Conservation (phyloP, 345 rosid species). For the Melastoma malabathricum region DNA sequence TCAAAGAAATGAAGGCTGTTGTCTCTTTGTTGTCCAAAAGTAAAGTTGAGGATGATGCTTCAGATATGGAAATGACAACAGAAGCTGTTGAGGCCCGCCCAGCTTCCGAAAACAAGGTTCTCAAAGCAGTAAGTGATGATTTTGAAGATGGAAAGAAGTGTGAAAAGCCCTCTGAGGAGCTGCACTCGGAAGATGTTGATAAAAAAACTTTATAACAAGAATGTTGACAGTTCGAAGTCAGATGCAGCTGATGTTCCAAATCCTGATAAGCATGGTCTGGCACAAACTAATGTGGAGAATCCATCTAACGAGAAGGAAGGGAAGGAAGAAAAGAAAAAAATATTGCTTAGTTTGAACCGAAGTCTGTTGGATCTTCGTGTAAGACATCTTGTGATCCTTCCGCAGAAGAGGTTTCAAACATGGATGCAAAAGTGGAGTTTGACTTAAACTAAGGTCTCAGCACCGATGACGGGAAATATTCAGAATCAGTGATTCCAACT, state of each 20-base stretch:
- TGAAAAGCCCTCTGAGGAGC: conserved; percentile 12
- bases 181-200: conserved; percentile 14
- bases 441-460: conserved; percentile 74
- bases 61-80: conserved; percentile 13
- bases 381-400: neutral
- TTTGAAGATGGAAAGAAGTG: conserved; percentile 8
- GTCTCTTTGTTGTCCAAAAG: conserved; percentile 16
- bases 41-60: conserved; percentile 11
- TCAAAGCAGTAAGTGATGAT: conserved; percentile 13
- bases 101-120: conserved; percentile 8
- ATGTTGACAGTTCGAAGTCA: conserved; percentile 17
- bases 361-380: neutral
- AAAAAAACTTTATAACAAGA: conserved; percentile 12
- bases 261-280: conserved; percentile 1
- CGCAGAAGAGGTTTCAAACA: conserved; percentile 22
- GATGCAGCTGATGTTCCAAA: conserved; percentile 19
- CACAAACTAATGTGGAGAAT: conserved; percentile 12
- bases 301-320: conserved; percentile 17
- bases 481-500: conserved; percentile 25
- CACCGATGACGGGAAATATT: conserved; percentile 41
- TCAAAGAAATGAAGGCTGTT: conserved; percentile 14
- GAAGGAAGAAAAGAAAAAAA: conserved; percentile 16
- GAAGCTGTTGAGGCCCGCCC: conserved; percentile 16
- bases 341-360: conserved; percentile 6
- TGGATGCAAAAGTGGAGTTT: conserved; percentile 55